Evolutionary conservation across 208 protist species (phyloP).

Genomic region (Strigomonas culicis): DNA sequence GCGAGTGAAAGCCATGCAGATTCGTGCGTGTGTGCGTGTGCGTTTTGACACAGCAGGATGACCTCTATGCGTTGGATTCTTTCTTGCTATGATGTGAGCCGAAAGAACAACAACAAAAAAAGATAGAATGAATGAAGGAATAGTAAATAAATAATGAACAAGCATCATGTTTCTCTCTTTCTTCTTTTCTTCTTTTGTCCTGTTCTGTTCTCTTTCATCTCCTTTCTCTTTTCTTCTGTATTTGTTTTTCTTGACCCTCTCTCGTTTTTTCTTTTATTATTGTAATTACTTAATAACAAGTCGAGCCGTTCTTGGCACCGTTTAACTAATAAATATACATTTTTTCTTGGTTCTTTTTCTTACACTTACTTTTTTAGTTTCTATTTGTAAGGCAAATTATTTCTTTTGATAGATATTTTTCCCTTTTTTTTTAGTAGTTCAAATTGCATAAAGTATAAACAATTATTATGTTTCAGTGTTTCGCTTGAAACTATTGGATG

Average conservation of each 20-base stretch:
- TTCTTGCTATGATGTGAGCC: not conserved
- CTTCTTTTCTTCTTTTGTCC: not conserved
- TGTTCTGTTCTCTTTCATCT: not conserved
- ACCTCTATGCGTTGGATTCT: not conserved
- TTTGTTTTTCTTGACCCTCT: not conserved
- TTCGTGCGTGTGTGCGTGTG: too few relatives aligned
- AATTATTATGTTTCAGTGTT: slow-evolving; percentile 13
- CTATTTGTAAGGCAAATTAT: not conserved
- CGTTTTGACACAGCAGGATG: not conserved
- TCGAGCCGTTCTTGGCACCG: not conserved
- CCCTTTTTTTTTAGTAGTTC: slow-evolving; percentile 6
- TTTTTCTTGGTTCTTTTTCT: slow-evolving; percentile 7
- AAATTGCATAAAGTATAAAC: slow-evolving; percentile 3
- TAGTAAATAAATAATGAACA: not conserved
- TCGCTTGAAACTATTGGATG: slow-evolving; percentile 11
- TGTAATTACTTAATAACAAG: not conserved
- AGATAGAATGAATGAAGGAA: slow-evolving; percentile 6
- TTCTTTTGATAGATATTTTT: slow-evolving; percentile 11
- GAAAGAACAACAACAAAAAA: not conserved
- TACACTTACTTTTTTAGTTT: slow-evolving; percentile 7
- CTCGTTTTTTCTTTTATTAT: not conserved
- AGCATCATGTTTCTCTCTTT: not conserved
- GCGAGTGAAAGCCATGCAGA: not conserved
- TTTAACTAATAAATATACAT: slow-evolving; percentile 9
- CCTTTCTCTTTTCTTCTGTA: not conserved